These are phyloP conservation scores for Mycena belliarum DNA, from an alignment of 768 basidiomycete genomes.

Conservation along the genomic window DNA sequence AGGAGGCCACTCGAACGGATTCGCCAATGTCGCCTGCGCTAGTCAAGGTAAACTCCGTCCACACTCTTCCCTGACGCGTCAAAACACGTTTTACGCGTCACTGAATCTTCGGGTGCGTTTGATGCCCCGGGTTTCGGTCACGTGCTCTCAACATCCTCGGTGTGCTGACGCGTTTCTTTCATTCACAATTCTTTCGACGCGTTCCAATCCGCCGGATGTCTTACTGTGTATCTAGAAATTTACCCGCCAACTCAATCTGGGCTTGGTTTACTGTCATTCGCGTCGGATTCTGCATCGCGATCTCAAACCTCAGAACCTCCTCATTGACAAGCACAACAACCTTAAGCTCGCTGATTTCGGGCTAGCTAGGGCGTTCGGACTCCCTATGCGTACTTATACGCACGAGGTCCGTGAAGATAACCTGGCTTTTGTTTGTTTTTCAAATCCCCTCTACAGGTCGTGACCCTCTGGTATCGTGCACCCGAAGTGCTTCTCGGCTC, in stretches of 20 bases:
- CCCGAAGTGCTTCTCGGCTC: conserved; percentile 96
- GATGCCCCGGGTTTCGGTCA: conserved; percentile 12
- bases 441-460: conserved; percentile 63
- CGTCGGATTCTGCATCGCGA: conserved; percentile 97
- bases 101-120: conserved; percentile 2
- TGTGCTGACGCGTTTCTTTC: conserved; percentile 15
- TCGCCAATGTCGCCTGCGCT: conserved; percentile 72
- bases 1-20: conserved; percentile 71
- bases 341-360: conserved; percentile 97
- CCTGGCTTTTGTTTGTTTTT: neutral
- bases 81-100: conserved; percentile 5
- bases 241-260: conserved; percentile 88
- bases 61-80: conserved; percentile 10
- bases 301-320: conserved; percentile 93
- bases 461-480: conserved; percentile 98
- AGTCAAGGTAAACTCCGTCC: conserved; percentile 66
- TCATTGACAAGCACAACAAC: conserved; percentile 88
- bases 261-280: conserved; percentile 91
- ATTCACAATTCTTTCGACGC: conserved; percentile 26
- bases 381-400: conserved; percentile 98
- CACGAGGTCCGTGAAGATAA: conserved; percentile 89
- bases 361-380: conserved; percentile 94
- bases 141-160: conserved; percentile 9
- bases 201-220: conserved; percentile 23
- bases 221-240: conserved; percentile 70